Percentiles rank a stretch among this genome's conserved stretches.
These are phyloP conservation scores for Scalesia atractyloides DNA, from an alignment of 129 eudicot genomes.

Conservation along the genomic window DNA sequence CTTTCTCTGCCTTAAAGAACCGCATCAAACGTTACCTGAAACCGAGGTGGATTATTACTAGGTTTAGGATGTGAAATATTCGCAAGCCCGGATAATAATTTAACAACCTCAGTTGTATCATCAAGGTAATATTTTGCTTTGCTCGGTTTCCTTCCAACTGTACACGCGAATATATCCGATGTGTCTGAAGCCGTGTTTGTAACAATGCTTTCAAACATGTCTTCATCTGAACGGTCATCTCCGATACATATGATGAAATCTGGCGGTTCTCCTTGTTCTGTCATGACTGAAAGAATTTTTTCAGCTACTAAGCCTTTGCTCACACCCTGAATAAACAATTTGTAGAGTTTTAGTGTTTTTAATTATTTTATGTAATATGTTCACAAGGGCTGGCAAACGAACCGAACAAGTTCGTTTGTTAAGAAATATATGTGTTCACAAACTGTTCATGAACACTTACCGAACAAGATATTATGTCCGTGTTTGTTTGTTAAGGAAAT, in stretches of 20 bases:
- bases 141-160: constrained; percentile 91
- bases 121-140: constrained; percentile 89
- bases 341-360: not conserved
- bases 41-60: constrained; percentile 37
- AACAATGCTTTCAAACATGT: constrained; percentile 75
- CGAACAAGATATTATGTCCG: too few species aligned
- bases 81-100: constrained; percentile 62
- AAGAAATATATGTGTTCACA: too few species aligned
- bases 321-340: constrained; percentile 56
- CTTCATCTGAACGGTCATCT: constrained; percentile 88
- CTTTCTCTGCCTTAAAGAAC: constrained; percentile 35
- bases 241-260: constrained; percentile 85
- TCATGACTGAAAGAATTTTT: constrained; percentile 62
- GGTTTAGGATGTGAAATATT: constrained; percentile 71
- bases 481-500: too few species aligned
- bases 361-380: not conserved
- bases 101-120: constrained; percentile 64
- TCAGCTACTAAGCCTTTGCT: constrained; percentile 77
- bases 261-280: constrained; percentile 47
- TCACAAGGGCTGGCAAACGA: not conserved
- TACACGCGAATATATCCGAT: constrained; percentile 73
- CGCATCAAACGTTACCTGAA: constrained; percentile 60
- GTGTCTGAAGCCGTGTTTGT: constrained; percentile 35
- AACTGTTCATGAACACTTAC: too few species aligned
- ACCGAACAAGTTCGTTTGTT: too few species aligned